These are phyloP conservation scores for Haplosporangium gracile DNA, from an alignment of 192 early-diverging fungal genomes.

Conservation along the genomic window DNA sequence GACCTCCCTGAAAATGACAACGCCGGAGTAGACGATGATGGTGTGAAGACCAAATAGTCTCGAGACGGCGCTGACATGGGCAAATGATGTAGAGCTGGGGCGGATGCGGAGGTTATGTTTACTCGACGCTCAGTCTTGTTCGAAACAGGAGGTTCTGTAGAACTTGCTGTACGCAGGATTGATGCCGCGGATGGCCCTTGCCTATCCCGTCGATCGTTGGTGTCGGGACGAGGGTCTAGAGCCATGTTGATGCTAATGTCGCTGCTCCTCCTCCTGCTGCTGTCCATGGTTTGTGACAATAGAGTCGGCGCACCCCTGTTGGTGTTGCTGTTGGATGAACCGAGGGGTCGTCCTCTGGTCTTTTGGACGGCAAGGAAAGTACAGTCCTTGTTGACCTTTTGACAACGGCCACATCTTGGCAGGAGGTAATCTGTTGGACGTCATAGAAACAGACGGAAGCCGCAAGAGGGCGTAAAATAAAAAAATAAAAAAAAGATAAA, in stretches of 20 bases:
- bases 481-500: not conserved
- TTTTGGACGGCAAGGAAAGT: not conserved
- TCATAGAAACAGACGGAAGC: not conserved
- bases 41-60: not conserved
- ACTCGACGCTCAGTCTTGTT: not conserved
- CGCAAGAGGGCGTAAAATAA: not conserved
- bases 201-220: not conserved
- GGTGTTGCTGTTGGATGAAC: conserved; percentile 1
- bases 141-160: not conserved
- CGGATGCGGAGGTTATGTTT: not conserved
- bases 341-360: not conserved
- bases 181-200: not conserved
- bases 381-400: not conserved
- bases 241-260: not conserved
- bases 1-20: not conserved
- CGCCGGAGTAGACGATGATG: not conserved
- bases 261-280: not conserved
- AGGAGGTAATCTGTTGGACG: not conserved
- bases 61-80: not conserved
- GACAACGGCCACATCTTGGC: not conserved
- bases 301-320: not conserved
- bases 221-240: not conserved
- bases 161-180: not conserved
- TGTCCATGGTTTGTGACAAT: not conserved
- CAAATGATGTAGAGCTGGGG: not conserved